phyloP scores from a whole-genome alignment of 768 basidiomycete species.

The Podaxis sp. region DNA sequence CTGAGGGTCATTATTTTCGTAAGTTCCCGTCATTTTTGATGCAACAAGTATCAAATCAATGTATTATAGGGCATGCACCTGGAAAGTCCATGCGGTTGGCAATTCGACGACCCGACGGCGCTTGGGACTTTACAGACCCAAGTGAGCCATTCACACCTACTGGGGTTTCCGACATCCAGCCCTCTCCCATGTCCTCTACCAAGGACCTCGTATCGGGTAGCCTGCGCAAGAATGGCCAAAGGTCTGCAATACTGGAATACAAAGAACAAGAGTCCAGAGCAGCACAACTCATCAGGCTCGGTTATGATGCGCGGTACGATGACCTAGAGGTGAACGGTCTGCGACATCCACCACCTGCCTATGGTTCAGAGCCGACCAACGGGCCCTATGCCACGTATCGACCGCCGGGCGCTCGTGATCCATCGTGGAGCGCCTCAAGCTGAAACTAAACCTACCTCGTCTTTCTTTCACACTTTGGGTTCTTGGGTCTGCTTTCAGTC shows the following conservation, averaged over 20 bases:
- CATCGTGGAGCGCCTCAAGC: background rate
- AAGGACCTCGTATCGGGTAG: conserved; percentile 6
- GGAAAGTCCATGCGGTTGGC: conserved; percentile 59
- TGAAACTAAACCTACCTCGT: background rate
- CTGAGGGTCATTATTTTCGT: conserved; percentile 37
- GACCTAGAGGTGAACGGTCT: conserved; percentile 17
- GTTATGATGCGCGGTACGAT: conserved; percentile 10
- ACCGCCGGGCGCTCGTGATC: background rate
- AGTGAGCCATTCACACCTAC: conserved; percentile 34
- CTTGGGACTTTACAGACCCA: conserved; percentile 49
- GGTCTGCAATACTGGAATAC: conserved; percentile 11
- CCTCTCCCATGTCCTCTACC: conserved; percentile 13
- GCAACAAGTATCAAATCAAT: background rate
- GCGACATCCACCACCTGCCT: conserved; percentile 25
- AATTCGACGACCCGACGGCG: conserved; percentile 45
- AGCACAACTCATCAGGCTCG: conserved; percentile 4
- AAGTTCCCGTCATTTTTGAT: conserved; percentile 14
- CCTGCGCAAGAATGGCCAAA: background rate
- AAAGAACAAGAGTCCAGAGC: conserved; percentile 20
- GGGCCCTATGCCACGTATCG: conserved; percentile 3
- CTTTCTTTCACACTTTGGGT: background rate
- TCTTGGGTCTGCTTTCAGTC: background rate
- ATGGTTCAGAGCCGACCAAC: conserved; percentile 11
- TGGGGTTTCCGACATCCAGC: conserved; percentile 29
- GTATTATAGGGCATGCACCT: conserved; percentile 40